Base-by-base conservation (phyloP, 257 asterid genomes). In the Lavandula angustifolia region DNA sequence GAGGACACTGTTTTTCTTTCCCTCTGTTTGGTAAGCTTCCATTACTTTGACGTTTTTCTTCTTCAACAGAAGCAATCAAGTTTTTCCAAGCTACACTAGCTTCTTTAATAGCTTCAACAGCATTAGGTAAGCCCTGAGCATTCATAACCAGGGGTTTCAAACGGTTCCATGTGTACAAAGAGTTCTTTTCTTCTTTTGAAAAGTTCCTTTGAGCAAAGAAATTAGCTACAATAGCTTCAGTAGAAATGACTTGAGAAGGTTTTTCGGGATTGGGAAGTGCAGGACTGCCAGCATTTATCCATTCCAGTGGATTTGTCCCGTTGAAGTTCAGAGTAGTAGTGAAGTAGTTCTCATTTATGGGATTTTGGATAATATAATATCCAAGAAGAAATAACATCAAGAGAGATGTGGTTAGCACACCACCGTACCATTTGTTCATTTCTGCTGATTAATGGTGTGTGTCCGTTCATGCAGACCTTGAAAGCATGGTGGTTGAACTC, bases 1-100 rank as follows among this genome's bases (percentile, higher is more conserved):
- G 96, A 73, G 98, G 98, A 70, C 99, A 90, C 80, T 87, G 99
- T 70, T 90, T 94, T 72, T 83, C 91, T 80, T 90, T 90, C 56
- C 92, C 98, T 67, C 82, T 79, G 79, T 72, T 76, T 3, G 64
- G 68, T 60, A 77, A 77, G 74, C 85, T 81, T 43, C 81, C 96
- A 78, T 94, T 94, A 48, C 44, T 70, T 40, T 78, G 77, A 29
- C 66, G 68, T 72, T 86, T 87, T 70, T 89, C 97, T 64, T 82
- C 83, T 62, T 87, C 91, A 40, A 86, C 71, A 47, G 88, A 81
- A 64, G 80, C 60, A 80, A 94, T 80, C 67, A 94, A 91, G 74
- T 73, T 90, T 64, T 76, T 74, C 97, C 97, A 94, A 11, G 95
- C 99, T 22, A 64, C 78, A 54, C 77, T 75, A 56, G 96, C 99